Evolutionary conservation across 2,329 filamentous ascomycete genomes (phyloP), one percentile per base, ranked within the genome.

Genomic region (Scedosporium aurantiacum): DNA sequence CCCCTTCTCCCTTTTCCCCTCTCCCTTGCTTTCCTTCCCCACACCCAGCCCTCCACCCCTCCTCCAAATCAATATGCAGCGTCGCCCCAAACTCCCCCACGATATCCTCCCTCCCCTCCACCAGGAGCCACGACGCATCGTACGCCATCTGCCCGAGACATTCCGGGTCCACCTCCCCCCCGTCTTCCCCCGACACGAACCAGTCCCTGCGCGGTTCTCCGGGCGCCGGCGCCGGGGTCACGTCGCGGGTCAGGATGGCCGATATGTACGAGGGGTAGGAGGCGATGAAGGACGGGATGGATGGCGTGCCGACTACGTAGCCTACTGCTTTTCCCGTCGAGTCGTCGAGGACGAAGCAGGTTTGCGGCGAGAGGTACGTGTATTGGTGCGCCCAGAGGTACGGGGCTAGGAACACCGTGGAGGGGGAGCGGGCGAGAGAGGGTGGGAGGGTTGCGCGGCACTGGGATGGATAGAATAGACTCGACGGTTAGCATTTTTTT

Each of bases 311-410:
- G 68, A 80, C 75, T 63, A 78, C 77, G 70, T 81, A 81, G n/a
- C 78, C 79, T 40, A 79, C 78, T 1, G 72, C 74, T 6, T 57
- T 64, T 2, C 77, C 78, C 3, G 65, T 52, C 50, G 78, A 78
- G 67, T 80, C 75, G 68, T 80, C 79, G 14, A 81, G 73, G 10
- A 81, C 74, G 68, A 78, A 76, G 71, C 76, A 78, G 14, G 74
- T 75, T 10, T 64, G 47, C 0, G 78, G 77, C 7, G 71, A 77
- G 63, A 80, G 75, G 65, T 74, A 70, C 16, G 76, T 79, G 72
- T 76, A 80, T 43, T 74, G 78, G 66, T 80, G 78, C 7, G 77
- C 78, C 79, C 79, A 81, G 66, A 81, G 65, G 69, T 81, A 80
- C 1, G 78, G 78, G 14, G 76, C 72, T 32, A 79, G 70, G 18